Conservation (phyloP, 2,329 filamentous ascomycete species). For the Ramichloridium luteum region DNA sequence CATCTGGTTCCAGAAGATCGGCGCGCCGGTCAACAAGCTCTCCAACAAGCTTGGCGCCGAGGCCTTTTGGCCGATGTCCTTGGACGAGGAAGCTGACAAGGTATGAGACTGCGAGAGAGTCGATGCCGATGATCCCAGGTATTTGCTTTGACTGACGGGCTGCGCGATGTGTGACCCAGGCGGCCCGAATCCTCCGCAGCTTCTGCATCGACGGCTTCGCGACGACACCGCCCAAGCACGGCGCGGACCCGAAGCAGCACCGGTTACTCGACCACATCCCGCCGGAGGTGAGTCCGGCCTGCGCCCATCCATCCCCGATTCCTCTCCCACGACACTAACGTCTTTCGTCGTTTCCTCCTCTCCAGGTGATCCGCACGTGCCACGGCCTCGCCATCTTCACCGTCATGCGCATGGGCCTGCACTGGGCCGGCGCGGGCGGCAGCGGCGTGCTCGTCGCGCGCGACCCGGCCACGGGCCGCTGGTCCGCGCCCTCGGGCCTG, state of each 20-base stretch:
- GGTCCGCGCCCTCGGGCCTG: conserved; percentile 82
- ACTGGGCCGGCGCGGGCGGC: conserved; percentile 80
- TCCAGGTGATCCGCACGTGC: conserved; percentile 73
- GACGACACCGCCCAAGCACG: conserved; percentile 30
- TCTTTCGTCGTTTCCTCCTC: too few species aligned
- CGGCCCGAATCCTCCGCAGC: conserved; percentile 72
- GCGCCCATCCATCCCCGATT: too few species aligned
- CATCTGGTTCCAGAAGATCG: conserved; percentile 49
- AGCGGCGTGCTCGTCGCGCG: conserved; percentile 74
- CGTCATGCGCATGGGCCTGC: conserved; percentile 81
- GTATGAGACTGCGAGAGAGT: too few species aligned
- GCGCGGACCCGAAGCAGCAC: conserved; percentile 37
- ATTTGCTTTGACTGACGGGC: too few species aligned
- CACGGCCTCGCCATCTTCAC: conserved; percentile 87
- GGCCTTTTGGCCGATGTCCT: conserved; percentile 68
- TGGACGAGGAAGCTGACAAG: conserved; percentile 80
- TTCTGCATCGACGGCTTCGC: conserved; percentile 62
- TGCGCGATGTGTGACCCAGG: too few species aligned
- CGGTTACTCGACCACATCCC: conserved; percentile 70
- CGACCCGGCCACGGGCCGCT: conserved; percentile 70
- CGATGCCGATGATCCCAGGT: too few species aligned
- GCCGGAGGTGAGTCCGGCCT: conserved; percentile 45
- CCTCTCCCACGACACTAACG: too few species aligned
- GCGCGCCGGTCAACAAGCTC: conserved; percentile 63
- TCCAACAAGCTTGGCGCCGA: conserved; percentile 68